Evolutionary conservation across 768 basidiomycete species (phyloP).

Genomic region (Pisolithus tinctorius): DNA sequence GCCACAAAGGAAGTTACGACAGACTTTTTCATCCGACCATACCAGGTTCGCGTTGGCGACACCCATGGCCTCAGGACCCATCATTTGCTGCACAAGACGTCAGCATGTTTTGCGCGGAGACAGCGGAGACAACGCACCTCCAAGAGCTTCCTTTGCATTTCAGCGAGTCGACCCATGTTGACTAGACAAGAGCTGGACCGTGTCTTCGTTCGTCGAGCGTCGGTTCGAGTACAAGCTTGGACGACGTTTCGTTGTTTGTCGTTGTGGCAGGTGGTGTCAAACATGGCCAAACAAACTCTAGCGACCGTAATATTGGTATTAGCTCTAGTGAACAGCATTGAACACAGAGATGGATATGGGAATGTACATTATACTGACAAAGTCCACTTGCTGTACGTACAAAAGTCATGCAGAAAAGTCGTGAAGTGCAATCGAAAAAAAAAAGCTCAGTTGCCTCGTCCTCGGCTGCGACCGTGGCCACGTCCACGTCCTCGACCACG

Average conservation of each 20-base stretch:
- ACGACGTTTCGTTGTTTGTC: constrained; percentile 2
- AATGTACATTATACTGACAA: not conserved
- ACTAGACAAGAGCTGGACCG: not conserved
- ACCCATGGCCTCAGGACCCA: constrained; percentile 99
- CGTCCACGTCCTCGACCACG: constrained; percentile 34
- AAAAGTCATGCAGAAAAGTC: not conserved
- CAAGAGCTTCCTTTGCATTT: constrained; percentile 94
- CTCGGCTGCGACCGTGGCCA: constrained; percentile 23
- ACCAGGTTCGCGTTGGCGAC: constrained; percentile 86
- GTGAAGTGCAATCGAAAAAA: not conserved
- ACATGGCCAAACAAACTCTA: constrained; percentile 5
- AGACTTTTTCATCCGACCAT: constrained; percentile 96
- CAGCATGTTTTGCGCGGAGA: constrained; percentile 1
- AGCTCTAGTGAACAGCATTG: not conserved
- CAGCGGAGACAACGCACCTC: constrained; percentile 44
- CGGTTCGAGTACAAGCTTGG: not conserved
- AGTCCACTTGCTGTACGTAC: too few species aligned
- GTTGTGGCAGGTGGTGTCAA: constrained; percentile 21
- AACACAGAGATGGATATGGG: not conserved
- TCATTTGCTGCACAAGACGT: constrained; percentile 77
- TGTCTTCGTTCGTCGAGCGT: not conserved
- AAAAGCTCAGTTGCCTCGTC: not conserved
- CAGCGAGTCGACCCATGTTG: constrained; percentile 89
- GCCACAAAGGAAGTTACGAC: constrained; percentile 95
- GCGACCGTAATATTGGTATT: not conserved